phyloP scores from a whole-genome alignment of 805 yeast genomes.

The Zygoascus tannicola region DNA sequence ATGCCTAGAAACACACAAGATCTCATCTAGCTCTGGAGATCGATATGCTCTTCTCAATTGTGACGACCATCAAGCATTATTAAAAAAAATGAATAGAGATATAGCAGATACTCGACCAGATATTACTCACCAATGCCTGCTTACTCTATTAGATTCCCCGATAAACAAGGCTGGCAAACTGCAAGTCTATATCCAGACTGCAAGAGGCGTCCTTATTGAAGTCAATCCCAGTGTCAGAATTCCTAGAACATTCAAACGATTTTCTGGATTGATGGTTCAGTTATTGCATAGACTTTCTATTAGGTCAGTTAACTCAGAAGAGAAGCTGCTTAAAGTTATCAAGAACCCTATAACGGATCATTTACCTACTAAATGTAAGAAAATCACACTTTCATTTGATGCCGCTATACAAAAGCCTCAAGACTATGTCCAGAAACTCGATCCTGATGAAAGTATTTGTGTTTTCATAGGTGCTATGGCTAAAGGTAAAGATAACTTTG shows the following conservation, averaged over 20 bases:
- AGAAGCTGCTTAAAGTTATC: slow-evolving; percentile 84
- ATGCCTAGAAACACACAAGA: slow-evolving; percentile 87
- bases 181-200: slow-evolving; percentile 94
- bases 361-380: slow-evolving; percentile 90
- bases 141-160: slow-evolving; percentile 93
- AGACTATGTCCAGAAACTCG: slow-evolving; percentile 73
- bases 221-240: slow-evolving; percentile 95
- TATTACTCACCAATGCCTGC: slow-evolving; percentile 88
- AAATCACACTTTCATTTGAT: slow-evolving; percentile 85
- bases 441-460: slow-evolving; percentile 86
- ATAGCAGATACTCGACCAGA: slow-evolving; percentile 99
- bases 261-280: slow-evolving; percentile 97
- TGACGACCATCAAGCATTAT: slow-evolving; percentile 94
- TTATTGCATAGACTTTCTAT: slow-evolving; percentile 84
- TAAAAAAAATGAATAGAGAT: slow-evolving; percentile 94
- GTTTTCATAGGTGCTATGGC: slow-evolving; percentile 99
- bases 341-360: slow-evolving; percentile 97
- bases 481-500: slow-evolving; percentile 93
- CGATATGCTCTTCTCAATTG: slow-evolving; percentile 90
- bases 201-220: slow-evolving; percentile 88
- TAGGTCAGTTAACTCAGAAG: slow-evolving; percentile 91
- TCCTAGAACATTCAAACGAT: slow-evolving; percentile 96
- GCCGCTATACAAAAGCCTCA: slow-evolving; percentile 82
- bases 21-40: slow-evolving; percentile 77
- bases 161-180: slow-evolving; percentile 94